Base-by-base conservation (phyloP, 305 asterid species). In the Ajuga reptans region DNA sequence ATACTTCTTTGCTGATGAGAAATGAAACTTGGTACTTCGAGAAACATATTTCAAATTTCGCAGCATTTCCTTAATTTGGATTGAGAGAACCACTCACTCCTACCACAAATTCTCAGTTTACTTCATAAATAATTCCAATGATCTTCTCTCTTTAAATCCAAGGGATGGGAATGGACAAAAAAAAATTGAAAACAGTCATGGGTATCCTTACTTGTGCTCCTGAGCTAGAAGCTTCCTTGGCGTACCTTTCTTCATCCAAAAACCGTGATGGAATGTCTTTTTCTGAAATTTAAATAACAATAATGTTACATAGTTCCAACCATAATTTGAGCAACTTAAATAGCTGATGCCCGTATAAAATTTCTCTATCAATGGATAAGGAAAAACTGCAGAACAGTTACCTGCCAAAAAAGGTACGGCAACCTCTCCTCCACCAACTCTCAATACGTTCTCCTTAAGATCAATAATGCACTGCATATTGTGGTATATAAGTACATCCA, bases 351-450 rank as follows among this genome's bases (percentile, higher is more conserved):
- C 47, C 39, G 42, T 11, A 21, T 27, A 11, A 41, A 66, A 33
- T 34, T 49, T 52, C 45, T 17, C 11, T 16, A 9, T 17, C 46
- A 50, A 67, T 37, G 27, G 18, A 14, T 10, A 72, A 64, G 59
- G 27, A 55, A 39, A 54, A 53, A 72, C 21, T n/a, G 47, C 15
- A 14, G 0, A 64, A 52, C 52, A 61, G 50, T 60, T 78, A 90
- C 97, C 97, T 61, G 89, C 89, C 69, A 90, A 73, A 84, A 93
- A 93, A 45, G 97, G 96, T 68, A 84, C 97, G 3, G 97, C 87
- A 68, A 86, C 96, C 79, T 90, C 96, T 68, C 96, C 97, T 76
- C 99, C 97, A 72, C 96, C 96, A 64, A 93, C 97, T 85, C 99
- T 86, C 86, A 93, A 54, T 49, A 89, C 96, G 78, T 85, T 93